Conservation (phyloP, 345 rosid species). For the Eucalyptus pauciflora region DNA sequence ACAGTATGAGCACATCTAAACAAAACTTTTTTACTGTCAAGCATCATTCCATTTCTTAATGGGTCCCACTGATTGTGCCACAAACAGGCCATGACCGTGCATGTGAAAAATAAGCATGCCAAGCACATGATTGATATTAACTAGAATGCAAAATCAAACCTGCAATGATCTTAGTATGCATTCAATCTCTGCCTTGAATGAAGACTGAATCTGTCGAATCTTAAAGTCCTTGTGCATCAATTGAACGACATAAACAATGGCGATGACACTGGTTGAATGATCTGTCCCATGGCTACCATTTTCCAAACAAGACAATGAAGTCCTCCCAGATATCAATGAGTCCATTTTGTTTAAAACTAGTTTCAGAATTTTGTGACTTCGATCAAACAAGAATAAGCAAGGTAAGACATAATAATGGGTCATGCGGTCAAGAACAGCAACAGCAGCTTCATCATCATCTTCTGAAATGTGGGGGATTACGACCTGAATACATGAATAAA, state of each 20-base stretch:
- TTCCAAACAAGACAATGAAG: background rate
- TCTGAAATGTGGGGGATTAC: conserved; percentile 43
- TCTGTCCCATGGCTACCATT: background rate
- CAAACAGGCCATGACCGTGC: background rate
- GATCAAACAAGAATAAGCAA: conserved; percentile 48
- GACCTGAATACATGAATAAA: background rate
- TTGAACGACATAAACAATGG: conserved; percentile 39
- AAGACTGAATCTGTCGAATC: conserved; percentile 23
- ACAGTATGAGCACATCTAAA: background rate
- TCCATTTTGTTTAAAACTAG: conserved; percentile 37
- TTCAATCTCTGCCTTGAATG: conserved; percentile 31
- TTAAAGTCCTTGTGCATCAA: conserved; percentile 44
- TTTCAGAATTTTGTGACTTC: conserved; percentile 35
- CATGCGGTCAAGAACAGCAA: conserved; percentile 1
- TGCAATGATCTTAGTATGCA: conserved; percentile 28
- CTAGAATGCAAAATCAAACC: conserved; percentile 25
- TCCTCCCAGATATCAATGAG: conserved; percentile 19
- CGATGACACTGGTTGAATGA: conserved; percentile 12
- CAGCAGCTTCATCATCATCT: conserved; percentile 14
- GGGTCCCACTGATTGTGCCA: background rate
- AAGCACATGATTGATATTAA: background rate
- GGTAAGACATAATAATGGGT: conserved; percentile 47
- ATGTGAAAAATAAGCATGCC: background rate
- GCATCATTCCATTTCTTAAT: background rate
- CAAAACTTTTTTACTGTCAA: background rate